Evolutionary conservation across 2,329 filamentous ascomycete species (phyloP).

Genomic region (Microdochium nivale): DNA sequence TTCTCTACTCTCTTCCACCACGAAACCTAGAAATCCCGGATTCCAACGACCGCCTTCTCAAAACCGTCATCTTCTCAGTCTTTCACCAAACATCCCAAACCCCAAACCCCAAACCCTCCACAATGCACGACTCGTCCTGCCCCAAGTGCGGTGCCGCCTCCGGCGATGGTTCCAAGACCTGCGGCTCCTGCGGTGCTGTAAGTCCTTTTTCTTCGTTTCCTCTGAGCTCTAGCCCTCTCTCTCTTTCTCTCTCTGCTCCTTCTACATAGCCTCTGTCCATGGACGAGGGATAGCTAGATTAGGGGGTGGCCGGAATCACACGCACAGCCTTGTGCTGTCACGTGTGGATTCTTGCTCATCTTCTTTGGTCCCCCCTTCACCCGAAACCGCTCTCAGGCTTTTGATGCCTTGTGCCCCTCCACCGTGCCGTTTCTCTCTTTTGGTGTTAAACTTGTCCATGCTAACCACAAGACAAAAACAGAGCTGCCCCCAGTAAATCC

Average conservation of each 20-base stretch:
- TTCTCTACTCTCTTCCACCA: no score
- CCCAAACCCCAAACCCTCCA: no score
- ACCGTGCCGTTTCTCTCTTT: no score
- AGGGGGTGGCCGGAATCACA: no score
- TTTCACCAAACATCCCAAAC: conserved; percentile 3
- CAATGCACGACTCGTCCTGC: conserved; percentile 37
- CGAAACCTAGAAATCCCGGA: no score
- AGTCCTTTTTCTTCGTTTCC: conserved; percentile 16
- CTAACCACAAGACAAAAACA: no score
- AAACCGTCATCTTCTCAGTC: not conserved
- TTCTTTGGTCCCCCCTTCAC: no score
- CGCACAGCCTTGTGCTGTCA: no score
- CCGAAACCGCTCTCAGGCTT: not conserved
- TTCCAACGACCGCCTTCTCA: conserved; percentile 1
- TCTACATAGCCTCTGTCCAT: not conserved
- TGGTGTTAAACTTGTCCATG: no score
- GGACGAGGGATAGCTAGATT: no score
- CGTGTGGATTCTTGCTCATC: no score
- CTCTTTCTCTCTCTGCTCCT: not conserved
- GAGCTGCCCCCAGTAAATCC: conserved; percentile 22
- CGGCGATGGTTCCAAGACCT: conserved; percentile 39
- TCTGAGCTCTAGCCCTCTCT: conserved; percentile 2
- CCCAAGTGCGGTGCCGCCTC: conserved; percentile 47
- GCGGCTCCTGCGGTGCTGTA: conserved; percentile 48
- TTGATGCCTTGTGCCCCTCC: not conserved